These are phyloP conservation scores for Lablab purpureus DNA, from an alignment of 306 rosid genomes.

Conservation along the genomic window DNA sequence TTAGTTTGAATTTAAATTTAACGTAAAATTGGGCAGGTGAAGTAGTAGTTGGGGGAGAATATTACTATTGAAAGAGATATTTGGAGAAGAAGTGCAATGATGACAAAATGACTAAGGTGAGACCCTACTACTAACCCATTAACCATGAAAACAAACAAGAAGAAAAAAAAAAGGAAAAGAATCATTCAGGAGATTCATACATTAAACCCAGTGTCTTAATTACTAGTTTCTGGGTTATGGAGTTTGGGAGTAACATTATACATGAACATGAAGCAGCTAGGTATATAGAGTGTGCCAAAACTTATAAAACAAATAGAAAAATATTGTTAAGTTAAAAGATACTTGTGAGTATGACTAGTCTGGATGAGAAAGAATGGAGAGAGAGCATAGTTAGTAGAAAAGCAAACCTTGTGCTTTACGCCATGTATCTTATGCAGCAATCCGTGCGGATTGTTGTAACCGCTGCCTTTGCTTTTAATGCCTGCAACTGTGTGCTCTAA, in stretches of 20 bases:
- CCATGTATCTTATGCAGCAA: constrained; percentile 19
- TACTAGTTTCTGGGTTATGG: neutral
- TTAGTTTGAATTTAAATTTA: neutral
- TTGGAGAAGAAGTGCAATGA: constrained; percentile 24
- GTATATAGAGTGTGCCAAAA: neutral
- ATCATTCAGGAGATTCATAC: neutral
- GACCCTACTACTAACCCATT: neutral
- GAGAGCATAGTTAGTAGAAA: constrained; percentile 23
- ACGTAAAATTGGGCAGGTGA: neutral
- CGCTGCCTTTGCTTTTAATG: constrained; percentile 46
- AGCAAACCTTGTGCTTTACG: constrained; percentile 54
- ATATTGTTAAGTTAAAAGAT: neutral
- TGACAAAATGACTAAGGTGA: constrained; percentile 30
- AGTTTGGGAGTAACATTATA: neutral
- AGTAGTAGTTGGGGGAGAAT: neutral
- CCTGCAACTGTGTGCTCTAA: constrained; percentile 12
- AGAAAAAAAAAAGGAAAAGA: neutral
- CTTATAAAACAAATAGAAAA: neutral
- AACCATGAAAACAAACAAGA: neutral
- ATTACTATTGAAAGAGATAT: neutral
- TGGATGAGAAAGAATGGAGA: neutral
- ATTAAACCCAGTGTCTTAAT: neutral
- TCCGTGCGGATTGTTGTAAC: constrained; percentile 12
- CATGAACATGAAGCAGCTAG: neutral
- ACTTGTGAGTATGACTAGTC: neutral